Evolutionary conservation across 345 rosid genomes (phyloP).

Genomic region (Populus davidiana): DNA sequence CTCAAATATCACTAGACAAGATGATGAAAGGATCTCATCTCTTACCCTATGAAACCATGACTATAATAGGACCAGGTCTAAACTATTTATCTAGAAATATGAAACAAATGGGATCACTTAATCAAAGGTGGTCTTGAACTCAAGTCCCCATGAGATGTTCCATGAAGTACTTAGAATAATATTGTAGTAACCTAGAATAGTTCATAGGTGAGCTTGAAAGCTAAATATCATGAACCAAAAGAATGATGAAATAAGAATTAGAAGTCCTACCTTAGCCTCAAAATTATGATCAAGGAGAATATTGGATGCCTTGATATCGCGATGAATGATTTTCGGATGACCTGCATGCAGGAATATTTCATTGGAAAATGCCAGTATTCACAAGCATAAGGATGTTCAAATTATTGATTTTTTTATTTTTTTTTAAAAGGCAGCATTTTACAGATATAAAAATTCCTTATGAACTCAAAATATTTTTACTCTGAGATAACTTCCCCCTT

Average conservation of each 20-base stretch:
- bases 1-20: too few relatives aligned
- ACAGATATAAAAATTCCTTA: neutral
- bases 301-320: slow-evolving; percentile 24
- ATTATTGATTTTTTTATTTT: neutral
- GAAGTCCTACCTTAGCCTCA: slow-evolving; percentile 17
- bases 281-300: slow-evolving; percentile 24
- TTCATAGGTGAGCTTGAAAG: neutral
- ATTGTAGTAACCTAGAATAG: neutral
- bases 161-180: neutral
- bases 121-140: neutral
- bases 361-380: neutral
- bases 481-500: neutral
- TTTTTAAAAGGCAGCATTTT: neutral
- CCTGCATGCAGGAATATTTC: slow-evolving; percentile 8
- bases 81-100: neutral
- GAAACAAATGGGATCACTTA: neutral
- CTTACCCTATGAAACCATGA: neutral
- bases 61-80: neutral
- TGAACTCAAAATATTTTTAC: neutral
- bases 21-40: neutral
- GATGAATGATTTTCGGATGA: slow-evolving; percentile 24
- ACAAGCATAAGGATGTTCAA: neutral
- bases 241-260: neutral
- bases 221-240: neutral
- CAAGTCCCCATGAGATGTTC: neutral